Evolutionary conservation across 805 yeast species (phyloP).

Genomic region (Nakazawaea populi): DNA sequence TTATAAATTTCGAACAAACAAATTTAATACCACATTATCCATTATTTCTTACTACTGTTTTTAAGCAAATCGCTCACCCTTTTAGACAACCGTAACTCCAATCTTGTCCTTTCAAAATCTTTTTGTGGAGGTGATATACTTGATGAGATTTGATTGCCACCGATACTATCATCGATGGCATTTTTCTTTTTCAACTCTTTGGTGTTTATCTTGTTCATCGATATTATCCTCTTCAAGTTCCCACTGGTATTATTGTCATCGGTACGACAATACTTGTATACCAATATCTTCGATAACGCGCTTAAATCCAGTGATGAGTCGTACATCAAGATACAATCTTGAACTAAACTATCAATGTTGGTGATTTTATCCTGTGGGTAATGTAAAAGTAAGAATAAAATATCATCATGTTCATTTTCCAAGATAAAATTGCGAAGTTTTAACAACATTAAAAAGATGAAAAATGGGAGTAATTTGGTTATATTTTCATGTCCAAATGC

Average conservation of each 20-base stretch:
- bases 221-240: constrained; percentile 1
- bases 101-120: constrained; percentile 41
- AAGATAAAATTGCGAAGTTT: constrained; percentile 37
- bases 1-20: too few species aligned
- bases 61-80: constrained; percentile 32
- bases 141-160: constrained; percentile 6
- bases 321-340: constrained; percentile 8
- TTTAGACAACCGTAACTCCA: constrained; percentile 44
- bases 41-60: constrained; percentile 10
- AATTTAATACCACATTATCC: neutral
- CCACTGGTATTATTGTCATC: neutral
- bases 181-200: neutral
- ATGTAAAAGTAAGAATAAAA: constrained; percentile 41
- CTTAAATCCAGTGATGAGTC: constrained; percentile 4
- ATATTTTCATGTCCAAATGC: constrained; percentile 22
- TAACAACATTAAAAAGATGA: constrained; percentile 36
- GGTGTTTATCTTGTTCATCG: neutral
- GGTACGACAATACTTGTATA: constrained; percentile 3
- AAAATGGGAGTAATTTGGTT: constrained; percentile 31
- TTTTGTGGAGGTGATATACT: constrained; percentile 8
- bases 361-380: constrained; percentile 29
- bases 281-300: constrained; percentile 4
- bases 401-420: constrained; percentile 46
- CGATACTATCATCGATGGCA: constrained; percentile 3
- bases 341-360: neutral